Base-by-base conservation (phyloP, 2,329 filamentous ascomycete genomes). In the Colletotrichum chlorophyti region DNA sequence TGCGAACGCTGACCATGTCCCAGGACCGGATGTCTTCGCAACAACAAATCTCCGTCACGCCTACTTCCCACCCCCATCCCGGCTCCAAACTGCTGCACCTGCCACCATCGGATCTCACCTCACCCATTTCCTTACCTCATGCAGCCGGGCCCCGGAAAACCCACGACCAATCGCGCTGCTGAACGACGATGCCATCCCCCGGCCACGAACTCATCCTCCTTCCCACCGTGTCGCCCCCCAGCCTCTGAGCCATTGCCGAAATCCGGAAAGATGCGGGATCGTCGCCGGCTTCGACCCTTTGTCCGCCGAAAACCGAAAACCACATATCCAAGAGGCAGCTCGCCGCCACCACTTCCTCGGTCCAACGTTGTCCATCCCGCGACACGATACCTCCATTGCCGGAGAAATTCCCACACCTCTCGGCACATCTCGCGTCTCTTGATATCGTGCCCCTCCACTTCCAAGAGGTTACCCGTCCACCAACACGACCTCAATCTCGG, bases 201-300 rank as follows among this genome's bases (percentile, higher is more conserved):
- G 26, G 31, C 31, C 38, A 48, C 45, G 24, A 26, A 37, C 24
- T 59, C 55, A 45, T 59, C 38, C 51, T n/a, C 15, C 24, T 50
- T 57, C 27, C 57, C 51, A 27, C 38, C 51, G 17, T 37, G 26
- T 11, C 32, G 15, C 11, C 31, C 31, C 32, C 53, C 43, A 59
- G 55, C 43, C 43, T 45, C 45, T 48, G 5, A 19, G n/a, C 26
- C 57, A 50, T 55, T 60, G 45, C 57, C 57, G 57, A 60, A 60
- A 26, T 38, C 51, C 57, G 57, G 57, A 43, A 60, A 60, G 51
- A 46, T 60, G 51, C 57, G 57, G 57, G 57, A 57, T 60, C 21
- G 21, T 32, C 12, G 19, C 14, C 26, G 38, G 19, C 45, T 27
- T 57, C 51, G 11, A 50, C 43, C 43, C 43, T 60, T 57, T 15